phyloP scores from a whole-genome alignment of 1,284 basidiomycete species.

The Malassezia furfur region DNA sequence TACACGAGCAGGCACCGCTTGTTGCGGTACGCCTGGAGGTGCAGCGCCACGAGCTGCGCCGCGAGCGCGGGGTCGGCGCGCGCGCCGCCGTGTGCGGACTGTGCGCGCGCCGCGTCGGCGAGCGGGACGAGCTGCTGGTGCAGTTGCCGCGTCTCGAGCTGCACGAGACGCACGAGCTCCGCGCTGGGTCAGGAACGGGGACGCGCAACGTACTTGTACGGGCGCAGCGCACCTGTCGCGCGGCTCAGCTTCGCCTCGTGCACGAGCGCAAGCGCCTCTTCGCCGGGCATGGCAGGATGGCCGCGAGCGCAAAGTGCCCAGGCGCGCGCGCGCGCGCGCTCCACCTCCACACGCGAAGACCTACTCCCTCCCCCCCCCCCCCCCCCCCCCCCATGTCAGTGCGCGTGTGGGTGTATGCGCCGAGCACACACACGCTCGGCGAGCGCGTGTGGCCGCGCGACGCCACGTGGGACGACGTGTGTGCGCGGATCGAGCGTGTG shows the following conservation, averaged over 20 bases:
- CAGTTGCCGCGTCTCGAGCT: slow-evolving; percentile 83
- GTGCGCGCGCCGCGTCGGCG: slow-evolving; percentile 50
- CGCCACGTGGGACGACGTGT: too few relatives aligned
- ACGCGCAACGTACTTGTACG: slow-evolving; percentile 60
- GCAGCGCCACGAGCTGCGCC: slow-evolving; percentile 70
- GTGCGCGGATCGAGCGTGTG: slow-evolving; percentile 2
- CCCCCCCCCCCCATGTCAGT: background rate
- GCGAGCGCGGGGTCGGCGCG: slow-evolving; percentile 50
- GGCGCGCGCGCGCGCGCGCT: too few relatives aligned
- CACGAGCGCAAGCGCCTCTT: slow-evolving; percentile 77
- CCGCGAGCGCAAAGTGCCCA: too few relatives aligned
- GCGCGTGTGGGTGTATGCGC: slow-evolving; percentile 11
- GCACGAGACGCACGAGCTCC: slow-evolving; percentile 68
- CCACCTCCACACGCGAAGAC: background rate
- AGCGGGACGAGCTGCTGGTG: slow-evolving; percentile 53
- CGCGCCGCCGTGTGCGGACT: slow-evolving; percentile 17
- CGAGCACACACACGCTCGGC: background rate
- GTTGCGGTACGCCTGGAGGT: slow-evolving; percentile 77
- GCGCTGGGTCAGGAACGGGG: slow-evolving; percentile 50
- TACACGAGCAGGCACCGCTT: slow-evolving; percentile 89
- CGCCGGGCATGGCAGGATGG: slow-evolving; percentile 57
- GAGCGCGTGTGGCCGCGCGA: background rate
- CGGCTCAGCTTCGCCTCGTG: slow-evolving; percentile 73
- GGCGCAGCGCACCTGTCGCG: slow-evolving; percentile 69
- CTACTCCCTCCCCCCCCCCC: too few relatives aligned